These are phyloP conservation scores for Penicillium sp. DNA, from an alignment of 2,329 filamentous ascomycete species.

Conservation along the genomic window DNA sequence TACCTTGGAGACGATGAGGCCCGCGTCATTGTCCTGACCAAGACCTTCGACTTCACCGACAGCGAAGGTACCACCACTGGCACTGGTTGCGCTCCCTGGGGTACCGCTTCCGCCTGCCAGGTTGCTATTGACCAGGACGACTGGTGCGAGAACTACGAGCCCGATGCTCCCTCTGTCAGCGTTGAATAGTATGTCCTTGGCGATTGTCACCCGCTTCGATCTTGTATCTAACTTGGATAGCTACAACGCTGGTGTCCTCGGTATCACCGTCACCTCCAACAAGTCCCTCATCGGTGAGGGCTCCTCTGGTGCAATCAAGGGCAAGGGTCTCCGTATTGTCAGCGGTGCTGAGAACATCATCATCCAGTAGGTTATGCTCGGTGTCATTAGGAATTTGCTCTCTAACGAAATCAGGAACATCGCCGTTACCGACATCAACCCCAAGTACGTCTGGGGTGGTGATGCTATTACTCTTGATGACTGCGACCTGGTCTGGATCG, in stretches of 20 bases:
- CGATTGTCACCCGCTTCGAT: no score
- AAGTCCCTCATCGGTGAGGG: conserved; percentile 8
- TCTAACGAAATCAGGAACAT: no score
- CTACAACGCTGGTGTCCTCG: conserved; percentile 4
- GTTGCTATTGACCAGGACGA: conserved; percentile 7
- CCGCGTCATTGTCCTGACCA: conserved; percentile 7
- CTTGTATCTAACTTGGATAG: neutral
- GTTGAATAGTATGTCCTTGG: no score
- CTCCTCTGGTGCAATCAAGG: conserved; percentile 2
- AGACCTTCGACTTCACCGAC: conserved; percentile 7
- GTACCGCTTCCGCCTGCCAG: conserved; percentile 4
- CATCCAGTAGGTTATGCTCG: conserved; percentile 6
- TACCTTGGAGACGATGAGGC: conserved; percentile 5
- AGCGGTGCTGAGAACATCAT: conserved; percentile 7
- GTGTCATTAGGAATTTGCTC: no score
- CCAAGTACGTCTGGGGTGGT: conserved; percentile 9
- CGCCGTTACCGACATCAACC: conserved; percentile 7
- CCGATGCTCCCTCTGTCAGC: neutral
- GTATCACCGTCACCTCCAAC: conserved; percentile 8
- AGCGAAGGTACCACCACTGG: neutral
- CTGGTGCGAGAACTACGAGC: conserved; percentile 5
- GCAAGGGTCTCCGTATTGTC: conserved; percentile 5
- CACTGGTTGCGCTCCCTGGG: conserved; percentile 6
- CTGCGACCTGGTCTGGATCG: conserved; percentile 5
- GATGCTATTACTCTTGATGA: conserved; percentile 7